These are phyloP conservation scores for Globisporangium abappressorium DNA, from an alignment of 352 stramenopile species.

Conservation along the genomic window DNA sequence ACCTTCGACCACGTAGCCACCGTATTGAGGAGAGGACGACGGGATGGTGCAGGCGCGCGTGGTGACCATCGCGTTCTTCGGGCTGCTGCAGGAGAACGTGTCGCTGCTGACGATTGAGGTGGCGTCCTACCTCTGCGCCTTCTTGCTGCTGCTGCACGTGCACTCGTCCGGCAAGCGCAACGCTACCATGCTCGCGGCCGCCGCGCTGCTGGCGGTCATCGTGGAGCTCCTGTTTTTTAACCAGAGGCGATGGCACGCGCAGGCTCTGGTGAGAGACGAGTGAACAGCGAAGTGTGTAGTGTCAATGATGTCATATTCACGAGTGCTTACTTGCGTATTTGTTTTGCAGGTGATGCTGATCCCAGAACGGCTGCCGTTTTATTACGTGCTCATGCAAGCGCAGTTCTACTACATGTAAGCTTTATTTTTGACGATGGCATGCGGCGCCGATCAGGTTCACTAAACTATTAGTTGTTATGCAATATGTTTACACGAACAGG, in stretches of 20 bases:
- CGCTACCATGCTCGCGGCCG: conserved; percentile 52
- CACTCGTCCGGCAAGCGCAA: conserved; percentile 77
- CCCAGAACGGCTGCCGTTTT: conserved; percentile 49
- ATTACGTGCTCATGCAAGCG: conserved; percentile 60
- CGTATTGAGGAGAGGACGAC: not conserved
- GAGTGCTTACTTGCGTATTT: not conserved
- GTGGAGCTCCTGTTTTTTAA: conserved; percentile 68
- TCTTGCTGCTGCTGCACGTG: conserved; percentile 74
- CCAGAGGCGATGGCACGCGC: conserved; percentile 64
- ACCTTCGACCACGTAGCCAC: not conserved
- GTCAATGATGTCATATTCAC: not conserved
- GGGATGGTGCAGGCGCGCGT: conserved; percentile 39
- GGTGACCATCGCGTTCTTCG: conserved; percentile 63
- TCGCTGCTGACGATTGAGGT: conserved; percentile 67
- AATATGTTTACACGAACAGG: conserved; percentile 21
- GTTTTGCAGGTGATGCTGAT: conserved; percentile 49
- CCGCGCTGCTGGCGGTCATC: conserved; percentile 44
- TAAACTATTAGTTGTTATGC: too few relatives aligned
- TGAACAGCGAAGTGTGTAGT: not conserved
- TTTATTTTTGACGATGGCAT: too few relatives aligned
- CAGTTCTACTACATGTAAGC: conserved; percentile 77
- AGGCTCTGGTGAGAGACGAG: conserved; percentile 38
- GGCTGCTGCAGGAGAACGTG: conserved; percentile 75
- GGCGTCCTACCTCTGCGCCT: conserved; percentile 49
- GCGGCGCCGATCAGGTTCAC: too few relatives aligned